Base-by-base conservation (phyloP, 2,329 filamentous ascomycete species). In the Sporothrix luriei region DNA sequence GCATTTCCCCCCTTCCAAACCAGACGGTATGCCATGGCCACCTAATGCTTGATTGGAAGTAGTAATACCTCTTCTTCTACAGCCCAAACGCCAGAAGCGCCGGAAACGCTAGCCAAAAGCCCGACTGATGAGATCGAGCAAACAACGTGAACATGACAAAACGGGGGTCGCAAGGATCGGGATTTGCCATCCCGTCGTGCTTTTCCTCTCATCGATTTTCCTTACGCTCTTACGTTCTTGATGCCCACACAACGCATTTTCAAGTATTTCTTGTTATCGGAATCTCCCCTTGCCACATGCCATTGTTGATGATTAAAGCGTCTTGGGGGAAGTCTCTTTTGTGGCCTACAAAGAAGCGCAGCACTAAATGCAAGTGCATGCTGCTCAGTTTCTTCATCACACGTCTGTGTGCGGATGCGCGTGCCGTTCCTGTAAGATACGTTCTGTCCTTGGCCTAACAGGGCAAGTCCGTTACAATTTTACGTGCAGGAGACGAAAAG, bases 131-230 rank as follows among this genome's bases (percentile, higher is more conserved):
- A 19, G 26, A 65, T 54, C 66, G 65, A 51, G 59, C 57, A 64
- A 33, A 33, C 33, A 33, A 33, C 33, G 33, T 33, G 33, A 33
- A 33, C 33, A 33, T 33, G 33, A 33, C 33, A 33, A 33, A 7
- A 33, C 33, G 33, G 33, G 3, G 33, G 33, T 6, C 33, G 40
- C 40, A 43, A 43, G 40, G 71, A 64, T 40, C 66, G 49, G 62
- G 61, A 64, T 66, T 66, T 55, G 33, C 40, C 49, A n/a, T 49
- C 66, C 43, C 26, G 51, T 26, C 49, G 33, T 48, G 57, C 70
- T 61, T 51, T 13, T 40, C 26, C 51, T 33, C 10, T 64, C 46
- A 33, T 51, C 43, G 10, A 57, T 29, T 40, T 40, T 5, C 6
- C 16, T 21, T 57, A 10, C 52, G n/a, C n/a, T 24, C 26, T 14